Evolutionary conservation across 2,329 filamentous ascomycete genomes (phyloP).

Genomic region (Fusarium pseudograminearum): DNA sequence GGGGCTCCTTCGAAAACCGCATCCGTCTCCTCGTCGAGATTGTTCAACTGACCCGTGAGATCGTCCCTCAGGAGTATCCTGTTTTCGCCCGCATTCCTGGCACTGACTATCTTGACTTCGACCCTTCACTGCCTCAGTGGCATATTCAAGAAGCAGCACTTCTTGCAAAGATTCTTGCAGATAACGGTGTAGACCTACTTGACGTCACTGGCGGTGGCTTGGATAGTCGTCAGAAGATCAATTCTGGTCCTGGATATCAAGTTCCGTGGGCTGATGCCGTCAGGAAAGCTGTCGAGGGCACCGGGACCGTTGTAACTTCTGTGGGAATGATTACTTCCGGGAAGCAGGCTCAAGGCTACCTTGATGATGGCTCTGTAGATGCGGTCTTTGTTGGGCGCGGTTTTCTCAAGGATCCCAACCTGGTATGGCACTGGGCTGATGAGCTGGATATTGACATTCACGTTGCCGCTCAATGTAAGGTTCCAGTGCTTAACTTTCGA

Average conservation of each 20-base stretch:
- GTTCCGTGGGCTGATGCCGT: conserved; percentile 73
- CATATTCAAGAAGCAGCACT: conserved; percentile 70
- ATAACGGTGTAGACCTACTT: conserved; percentile 76
- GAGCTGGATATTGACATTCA: conserved; percentile 61
- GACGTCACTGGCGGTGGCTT: conserved; percentile 77
- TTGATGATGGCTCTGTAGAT: conserved; percentile 60
- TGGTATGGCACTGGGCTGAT: conserved; percentile 66
- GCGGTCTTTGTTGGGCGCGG: conserved; percentile 60
- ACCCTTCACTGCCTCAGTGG: conserved; percentile 69
- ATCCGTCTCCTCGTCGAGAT: conserved; percentile 61
- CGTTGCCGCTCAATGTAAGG: conserved; percentile 54
- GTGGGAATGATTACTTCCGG: conserved; percentile 61
- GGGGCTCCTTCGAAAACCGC: conserved; percentile 58
- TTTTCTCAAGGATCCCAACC: conserved; percentile 67
- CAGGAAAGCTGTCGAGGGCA: conserved; percentile 75
- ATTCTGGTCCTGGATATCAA: conserved; percentile 74
- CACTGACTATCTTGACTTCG: conserved; percentile 77
- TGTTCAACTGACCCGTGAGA: conserved; percentile 47
- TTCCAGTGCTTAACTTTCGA: accelerated
- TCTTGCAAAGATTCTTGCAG: conserved; percentile 71
- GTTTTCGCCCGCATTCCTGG: conserved; percentile 75
- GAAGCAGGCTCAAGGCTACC: conserved; percentile 59
- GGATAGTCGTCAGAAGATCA: conserved; percentile 69
- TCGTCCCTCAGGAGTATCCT: conserved; percentile 55
- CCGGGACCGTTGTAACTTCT: conserved; percentile 52